Conservation (phyloP, 2,329 filamentous ascomycete species). For the Sporothrix dimorphospora region DNA sequence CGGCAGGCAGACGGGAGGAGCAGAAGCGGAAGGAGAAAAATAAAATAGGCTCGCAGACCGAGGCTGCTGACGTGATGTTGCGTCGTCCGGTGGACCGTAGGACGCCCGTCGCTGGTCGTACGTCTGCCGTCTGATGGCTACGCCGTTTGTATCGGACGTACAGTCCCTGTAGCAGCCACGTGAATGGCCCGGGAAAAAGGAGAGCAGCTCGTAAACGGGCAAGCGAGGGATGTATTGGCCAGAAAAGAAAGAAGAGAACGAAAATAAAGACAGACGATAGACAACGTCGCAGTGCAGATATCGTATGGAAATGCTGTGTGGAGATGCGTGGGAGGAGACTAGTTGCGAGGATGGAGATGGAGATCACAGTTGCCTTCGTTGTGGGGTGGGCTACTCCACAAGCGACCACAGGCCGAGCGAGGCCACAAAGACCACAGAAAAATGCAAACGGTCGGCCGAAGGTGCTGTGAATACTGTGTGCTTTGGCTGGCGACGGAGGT, state of each 20-base stretch:
- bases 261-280: too few species aligned
- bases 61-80: slow-evolving; percentile 6
- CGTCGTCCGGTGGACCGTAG: neutral
- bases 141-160: neutral
- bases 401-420: neutral
- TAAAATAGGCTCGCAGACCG: neutral
- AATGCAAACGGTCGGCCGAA: neutral
- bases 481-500: neutral
- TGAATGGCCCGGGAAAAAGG: neutral
- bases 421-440: neutral
- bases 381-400: neutral
- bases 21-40: neutral
- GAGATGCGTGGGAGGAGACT: neutral
- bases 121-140: neutral
- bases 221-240: neutral
- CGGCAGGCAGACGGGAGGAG: slow-evolving; percentile 1
- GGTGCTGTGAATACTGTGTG: neutral
- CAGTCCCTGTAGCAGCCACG: neutral
- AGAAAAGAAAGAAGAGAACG: neutral
- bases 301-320: neutral
- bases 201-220: neutral
- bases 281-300: slow-evolving; percentile 6
- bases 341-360: neutral
- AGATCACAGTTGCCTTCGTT: neutral
- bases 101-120: neutral